A percentile compares a stretch with the other conserved stretches of the same genome.
These are phyloP conservation scores for Colletotrichum trifolii DNA, from an alignment of 2,329 filamentous ascomycete species.

Conservation along the genomic window DNA sequence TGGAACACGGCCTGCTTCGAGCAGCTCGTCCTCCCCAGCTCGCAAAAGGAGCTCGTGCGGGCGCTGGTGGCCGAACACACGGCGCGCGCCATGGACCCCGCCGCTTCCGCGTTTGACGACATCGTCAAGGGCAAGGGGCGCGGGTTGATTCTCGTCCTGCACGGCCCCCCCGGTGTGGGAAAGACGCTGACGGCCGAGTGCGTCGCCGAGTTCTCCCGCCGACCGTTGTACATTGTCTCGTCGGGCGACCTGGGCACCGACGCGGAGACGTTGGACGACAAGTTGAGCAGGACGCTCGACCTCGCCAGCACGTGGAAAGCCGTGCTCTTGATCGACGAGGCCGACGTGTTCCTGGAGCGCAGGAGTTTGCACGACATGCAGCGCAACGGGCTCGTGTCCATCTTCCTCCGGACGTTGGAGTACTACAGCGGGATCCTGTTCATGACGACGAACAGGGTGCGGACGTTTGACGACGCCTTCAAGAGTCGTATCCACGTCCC, in stretches of 20 bases:
- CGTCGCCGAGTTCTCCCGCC: constrained; percentile 60
- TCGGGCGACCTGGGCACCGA: constrained; percentile 79
- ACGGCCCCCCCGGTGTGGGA: constrained; percentile 60
- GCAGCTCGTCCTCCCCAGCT: constrained; percentile 58
- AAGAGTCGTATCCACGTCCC: constrained; percentile 89
- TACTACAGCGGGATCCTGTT: constrained; percentile 63
- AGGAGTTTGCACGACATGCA: constrained; percentile 85
- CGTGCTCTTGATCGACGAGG: constrained; percentile 86
- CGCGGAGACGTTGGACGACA: constrained; percentile 71
- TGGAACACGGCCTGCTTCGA: constrained; percentile 62
- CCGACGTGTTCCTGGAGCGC: constrained; percentile 86
- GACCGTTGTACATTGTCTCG: constrained; percentile 62
- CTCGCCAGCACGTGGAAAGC: constrained; percentile 89
- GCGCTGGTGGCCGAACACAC: constrained; percentile 70
- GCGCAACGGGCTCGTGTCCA: constrained; percentile 85
- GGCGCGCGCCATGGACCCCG: constrained; percentile 68
- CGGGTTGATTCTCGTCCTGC: constrained; percentile 61
- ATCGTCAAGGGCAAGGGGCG: constrained; percentile 56
- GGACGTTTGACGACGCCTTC: constrained; percentile 90
- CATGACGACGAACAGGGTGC: constrained; percentile 62
- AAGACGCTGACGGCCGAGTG: constrained; percentile 62
- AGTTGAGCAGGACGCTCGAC: constrained; percentile 82
- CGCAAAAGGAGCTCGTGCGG: constrained; percentile 62
- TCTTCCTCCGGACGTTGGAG: constrained; percentile 62
- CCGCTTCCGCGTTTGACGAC: constrained; percentile 59